Conservation (phyloP, 176 grass and related monocot genomes). For the Eragrostis nindensis region DNA sequence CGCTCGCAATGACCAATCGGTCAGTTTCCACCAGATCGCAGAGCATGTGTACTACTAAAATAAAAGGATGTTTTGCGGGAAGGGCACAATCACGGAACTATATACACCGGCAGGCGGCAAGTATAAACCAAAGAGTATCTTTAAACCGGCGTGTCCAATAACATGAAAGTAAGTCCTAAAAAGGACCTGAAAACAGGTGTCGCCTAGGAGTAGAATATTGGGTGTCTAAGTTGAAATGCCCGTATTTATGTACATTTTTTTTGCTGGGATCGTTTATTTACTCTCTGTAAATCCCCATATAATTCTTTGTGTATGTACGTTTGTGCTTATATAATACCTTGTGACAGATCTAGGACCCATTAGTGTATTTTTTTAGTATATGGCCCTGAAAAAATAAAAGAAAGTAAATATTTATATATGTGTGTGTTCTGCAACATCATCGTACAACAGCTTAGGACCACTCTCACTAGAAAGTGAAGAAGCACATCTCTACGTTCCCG, state of each 20-base stretch:
- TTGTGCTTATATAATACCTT: not conserved
- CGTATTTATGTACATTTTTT: too few relatives aligned
- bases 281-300: not conserved
- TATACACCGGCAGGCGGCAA: too few relatives aligned
- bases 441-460: not conserved
- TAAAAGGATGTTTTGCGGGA: too few relatives aligned
- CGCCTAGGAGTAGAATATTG: too few relatives aligned
- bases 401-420: not conserved
- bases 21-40: too few relatives aligned
- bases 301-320: not conserved
- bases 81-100: too few relatives aligned
- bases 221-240: too few relatives aligned
- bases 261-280: not conserved
- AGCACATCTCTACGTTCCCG: slow-evolving; percentile 6
- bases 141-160: slow-evolving; percentile 19
- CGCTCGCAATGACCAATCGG: too few relatives aligned
- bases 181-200: too few relatives aligned
- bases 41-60: too few relatives aligned
- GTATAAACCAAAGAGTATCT: not conserved
- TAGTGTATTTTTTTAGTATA: not conserved
- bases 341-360: not conserved
- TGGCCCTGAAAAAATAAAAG: not conserved
- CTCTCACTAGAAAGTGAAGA: not conserved
- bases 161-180: too few relatives aligned
- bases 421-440: not conserved